Evolutionary conservation across 139 green algal species (phyloP).

Genomic region (Gonium pectorale): DNA sequence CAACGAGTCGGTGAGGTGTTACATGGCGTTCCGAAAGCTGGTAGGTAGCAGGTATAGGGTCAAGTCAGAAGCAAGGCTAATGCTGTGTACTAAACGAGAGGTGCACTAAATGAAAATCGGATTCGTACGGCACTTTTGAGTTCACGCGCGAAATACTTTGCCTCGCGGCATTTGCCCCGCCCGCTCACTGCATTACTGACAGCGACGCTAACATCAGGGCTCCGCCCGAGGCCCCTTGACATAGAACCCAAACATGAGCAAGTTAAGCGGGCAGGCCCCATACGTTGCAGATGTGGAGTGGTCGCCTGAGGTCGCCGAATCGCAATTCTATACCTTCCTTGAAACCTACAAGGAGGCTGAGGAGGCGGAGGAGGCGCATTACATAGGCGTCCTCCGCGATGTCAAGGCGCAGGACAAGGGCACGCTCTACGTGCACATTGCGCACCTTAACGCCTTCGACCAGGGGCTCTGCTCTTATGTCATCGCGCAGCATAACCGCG

Average conservation of each 20-base stretch:
- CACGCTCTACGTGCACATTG: conserved; percentile 86
- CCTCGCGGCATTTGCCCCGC: too few relatives aligned
- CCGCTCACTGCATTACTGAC: not conserved
- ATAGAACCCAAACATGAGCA: not conserved
- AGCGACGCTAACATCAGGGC: too few relatives aligned
- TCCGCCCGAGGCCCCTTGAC: too few relatives aligned
- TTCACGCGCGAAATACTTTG: too few relatives aligned
- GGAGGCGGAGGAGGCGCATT: conserved; percentile 1
- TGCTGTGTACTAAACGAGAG: too few relatives aligned
- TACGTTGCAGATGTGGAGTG: too few relatives aligned
- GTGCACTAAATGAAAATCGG: too few relatives aligned
- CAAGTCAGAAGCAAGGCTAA: too few relatives aligned
- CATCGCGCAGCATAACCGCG: conserved; percentile 61
- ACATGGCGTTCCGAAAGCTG: too few relatives aligned
- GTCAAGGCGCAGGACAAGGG: conserved; percentile 51
- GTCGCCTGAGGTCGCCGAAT: not conserved
- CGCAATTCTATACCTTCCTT: conserved; percentile 17
- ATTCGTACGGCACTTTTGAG: too few relatives aligned
- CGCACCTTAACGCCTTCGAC: conserved; percentile 80
- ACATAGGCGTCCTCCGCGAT: not conserved
- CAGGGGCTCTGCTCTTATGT: conserved; percentile 70
- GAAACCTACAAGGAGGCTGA: not conserved
- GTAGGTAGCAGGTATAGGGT: too few relatives aligned
- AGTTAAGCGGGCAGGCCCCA: not conserved
- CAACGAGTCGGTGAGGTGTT: too few relatives aligned